Evolutionary conservation across 345 rosid genomes (phyloP).

Genomic region (Adansonia digitata): DNA sequence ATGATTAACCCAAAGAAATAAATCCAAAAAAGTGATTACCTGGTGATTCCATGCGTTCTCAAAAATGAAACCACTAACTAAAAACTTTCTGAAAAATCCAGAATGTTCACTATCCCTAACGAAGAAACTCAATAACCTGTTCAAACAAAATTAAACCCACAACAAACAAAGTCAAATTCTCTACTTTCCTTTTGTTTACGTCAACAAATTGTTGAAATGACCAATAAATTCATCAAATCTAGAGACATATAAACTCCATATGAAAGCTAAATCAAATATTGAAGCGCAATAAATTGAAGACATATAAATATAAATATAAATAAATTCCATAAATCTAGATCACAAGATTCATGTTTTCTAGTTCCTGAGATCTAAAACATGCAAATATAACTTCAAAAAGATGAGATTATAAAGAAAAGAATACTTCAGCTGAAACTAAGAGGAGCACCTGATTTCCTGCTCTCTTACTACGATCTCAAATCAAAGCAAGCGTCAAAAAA

Average conservation of each 20-base stretch:
- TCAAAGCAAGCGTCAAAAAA: neutral
- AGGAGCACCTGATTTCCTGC: neutral
- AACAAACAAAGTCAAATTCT: neutral
- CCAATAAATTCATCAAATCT: neutral
- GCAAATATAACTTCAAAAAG: neutral
- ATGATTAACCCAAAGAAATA: neutral
- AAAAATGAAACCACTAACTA: neutral
- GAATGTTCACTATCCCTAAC: neutral
- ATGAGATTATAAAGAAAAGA: neutral
- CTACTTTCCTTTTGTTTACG: neutral
- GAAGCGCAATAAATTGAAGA: neutral
- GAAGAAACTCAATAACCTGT: neutral
- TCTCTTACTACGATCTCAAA: neutral
- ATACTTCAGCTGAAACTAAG: neutral
- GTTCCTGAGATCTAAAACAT: neutral
- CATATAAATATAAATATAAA: neutral
- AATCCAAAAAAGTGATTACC: constrained; percentile 5
- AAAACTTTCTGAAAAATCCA: constrained; percentile 4
- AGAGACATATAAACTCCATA: neutral
- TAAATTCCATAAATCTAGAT: neutral
- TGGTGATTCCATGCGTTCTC: constrained; percentile 17
- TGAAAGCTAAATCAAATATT: neutral
- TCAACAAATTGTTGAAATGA: neutral
- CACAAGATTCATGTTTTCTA: neutral
- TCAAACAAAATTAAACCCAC: neutral